phyloP scores from a whole-genome alignment of 2,329 filamentous ascomycete genomes.

The Alternaria atra region DNA sequence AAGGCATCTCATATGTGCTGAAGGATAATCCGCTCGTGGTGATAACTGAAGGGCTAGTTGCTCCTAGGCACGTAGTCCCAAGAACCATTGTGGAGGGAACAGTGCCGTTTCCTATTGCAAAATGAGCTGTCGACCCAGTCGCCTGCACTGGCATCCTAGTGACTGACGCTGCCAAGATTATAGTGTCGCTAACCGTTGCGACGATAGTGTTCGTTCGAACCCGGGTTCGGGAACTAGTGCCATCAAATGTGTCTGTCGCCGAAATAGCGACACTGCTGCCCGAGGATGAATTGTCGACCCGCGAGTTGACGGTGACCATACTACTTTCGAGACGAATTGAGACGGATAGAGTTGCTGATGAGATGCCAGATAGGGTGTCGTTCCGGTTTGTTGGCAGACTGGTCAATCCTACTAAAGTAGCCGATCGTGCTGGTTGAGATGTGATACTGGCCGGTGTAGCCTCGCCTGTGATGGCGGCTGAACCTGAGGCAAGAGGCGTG shows the following conservation, averaged over 20 bases:
- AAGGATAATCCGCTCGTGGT: neutral
- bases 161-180: neutral
- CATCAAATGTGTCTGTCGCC: neutral
- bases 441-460: neutral
- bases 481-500: neutral
- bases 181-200: neutral
- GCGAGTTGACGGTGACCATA: neutral
- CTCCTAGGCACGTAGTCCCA: neutral
- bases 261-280: neutral
- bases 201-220: neutral
- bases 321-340: neutral
- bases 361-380: neutral
- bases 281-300: neutral
- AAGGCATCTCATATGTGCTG: neutral
- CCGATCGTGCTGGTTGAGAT: neutral
- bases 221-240: neutral
- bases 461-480: neutral
- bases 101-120: neutral
- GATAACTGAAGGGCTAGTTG: neutral
- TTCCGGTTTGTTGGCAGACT: neutral
- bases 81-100: neutral
- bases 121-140: neutral
- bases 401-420: neutral
- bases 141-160: neutral
- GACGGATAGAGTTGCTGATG: neutral